phyloP scores from a whole-genome alignment of 2,329 filamentous ascomycete genomes.

The Pyricularia sp. region DNA sequence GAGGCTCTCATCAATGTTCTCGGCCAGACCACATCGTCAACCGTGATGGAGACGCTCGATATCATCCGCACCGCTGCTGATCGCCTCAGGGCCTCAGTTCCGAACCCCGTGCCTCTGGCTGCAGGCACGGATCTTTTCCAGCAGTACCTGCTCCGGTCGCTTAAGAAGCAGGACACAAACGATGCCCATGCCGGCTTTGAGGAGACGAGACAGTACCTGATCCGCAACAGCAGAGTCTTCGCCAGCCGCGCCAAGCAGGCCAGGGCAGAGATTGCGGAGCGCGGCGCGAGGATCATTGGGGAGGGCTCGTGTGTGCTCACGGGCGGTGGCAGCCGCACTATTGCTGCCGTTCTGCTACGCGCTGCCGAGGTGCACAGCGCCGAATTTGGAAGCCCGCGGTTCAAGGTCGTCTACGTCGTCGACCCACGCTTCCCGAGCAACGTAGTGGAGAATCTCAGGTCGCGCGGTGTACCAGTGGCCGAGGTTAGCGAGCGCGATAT shows the following conservation, averaged over 20 bases:
- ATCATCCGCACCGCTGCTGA: conserved; percentile 69
- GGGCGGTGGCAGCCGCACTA: conserved; percentile 78
- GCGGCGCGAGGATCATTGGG: conserved; percentile 68
- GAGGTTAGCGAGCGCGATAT: conserved; percentile 68
- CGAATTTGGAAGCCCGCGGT: conserved; percentile 49
- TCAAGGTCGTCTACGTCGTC: conserved; percentile 75
- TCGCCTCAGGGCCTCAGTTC: conserved; percentile 66
- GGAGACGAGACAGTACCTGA: conserved; percentile 69
- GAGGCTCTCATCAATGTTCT: conserved; percentile 69
- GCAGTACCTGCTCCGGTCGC: conserved; percentile 76
- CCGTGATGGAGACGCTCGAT: conserved; percentile 89
- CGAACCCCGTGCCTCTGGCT: conserved; percentile 84
- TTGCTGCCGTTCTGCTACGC: conserved; percentile 64
- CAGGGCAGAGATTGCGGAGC: conserved; percentile 70
- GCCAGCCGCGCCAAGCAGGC: conserved; percentile 79
- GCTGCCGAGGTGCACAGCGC: conserved; percentile 56
- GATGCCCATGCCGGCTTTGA: conserved; percentile 56
- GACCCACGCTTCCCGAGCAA: conserved; percentile 34
- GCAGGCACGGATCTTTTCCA: conserved; percentile 95
- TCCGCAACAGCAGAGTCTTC: conserved; percentile 80
- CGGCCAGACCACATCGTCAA: conserved; percentile 67
- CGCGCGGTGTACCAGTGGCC: conserved; percentile 71
- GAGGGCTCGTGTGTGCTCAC: conserved; percentile 80
- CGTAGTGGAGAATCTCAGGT: conserved; percentile 57
- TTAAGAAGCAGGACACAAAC: conserved; percentile 39